Percentiles rank a stretch among this genome's conserved stretches.
phyloP scores from a whole-genome alignment of 169 alveolate species.

The Plasmodium gonderi region DNA sequence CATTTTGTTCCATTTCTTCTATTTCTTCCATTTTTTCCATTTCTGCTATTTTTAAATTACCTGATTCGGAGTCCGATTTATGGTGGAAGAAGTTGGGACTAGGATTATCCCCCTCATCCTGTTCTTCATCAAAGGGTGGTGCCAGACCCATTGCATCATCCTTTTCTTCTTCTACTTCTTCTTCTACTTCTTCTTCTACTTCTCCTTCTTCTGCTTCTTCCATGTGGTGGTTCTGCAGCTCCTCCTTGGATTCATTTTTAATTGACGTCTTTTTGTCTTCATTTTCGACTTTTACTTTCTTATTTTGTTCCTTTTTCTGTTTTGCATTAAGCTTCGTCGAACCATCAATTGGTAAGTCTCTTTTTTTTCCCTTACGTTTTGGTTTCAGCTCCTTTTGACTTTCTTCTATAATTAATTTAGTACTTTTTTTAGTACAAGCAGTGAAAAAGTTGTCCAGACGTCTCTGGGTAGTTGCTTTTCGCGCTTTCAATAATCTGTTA shows the following conservation, averaged over 20 bases:
- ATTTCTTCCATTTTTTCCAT: background rate
- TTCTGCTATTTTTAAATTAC: constrained; percentile 36
- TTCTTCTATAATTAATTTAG: constrained; percentile 62
- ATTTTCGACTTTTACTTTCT: constrained; percentile 7
- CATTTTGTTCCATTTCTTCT: background rate
- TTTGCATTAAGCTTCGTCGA: constrained; percentile 5
- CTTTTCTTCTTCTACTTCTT: background rate
- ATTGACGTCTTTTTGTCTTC: background rate
- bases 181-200: background rate
- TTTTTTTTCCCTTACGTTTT: constrained; percentile 36
- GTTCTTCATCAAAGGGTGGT: background rate
- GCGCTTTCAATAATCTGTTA: constrained; percentile 77
- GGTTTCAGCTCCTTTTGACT: constrained; percentile 34
- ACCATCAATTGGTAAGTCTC: background rate
- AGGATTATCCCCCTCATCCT: constrained; percentile 6
- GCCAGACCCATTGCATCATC: background rate
- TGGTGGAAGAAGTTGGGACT: constrained; percentile 22
- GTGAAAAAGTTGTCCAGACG: constrained; percentile 72
- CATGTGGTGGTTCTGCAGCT: background rate
- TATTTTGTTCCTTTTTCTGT: background rate
- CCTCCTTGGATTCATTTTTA: no score
- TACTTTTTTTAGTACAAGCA: constrained; percentile 64
- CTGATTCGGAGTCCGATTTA: constrained; percentile 50
- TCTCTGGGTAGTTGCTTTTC: constrained; percentile 78
- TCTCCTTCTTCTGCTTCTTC: background rate